Evolutionary conservation across 345 rosid species (phyloP), one percentile per base, ranked within the genome.

Genomic region (Euphorbia tirucalli): DNA sequence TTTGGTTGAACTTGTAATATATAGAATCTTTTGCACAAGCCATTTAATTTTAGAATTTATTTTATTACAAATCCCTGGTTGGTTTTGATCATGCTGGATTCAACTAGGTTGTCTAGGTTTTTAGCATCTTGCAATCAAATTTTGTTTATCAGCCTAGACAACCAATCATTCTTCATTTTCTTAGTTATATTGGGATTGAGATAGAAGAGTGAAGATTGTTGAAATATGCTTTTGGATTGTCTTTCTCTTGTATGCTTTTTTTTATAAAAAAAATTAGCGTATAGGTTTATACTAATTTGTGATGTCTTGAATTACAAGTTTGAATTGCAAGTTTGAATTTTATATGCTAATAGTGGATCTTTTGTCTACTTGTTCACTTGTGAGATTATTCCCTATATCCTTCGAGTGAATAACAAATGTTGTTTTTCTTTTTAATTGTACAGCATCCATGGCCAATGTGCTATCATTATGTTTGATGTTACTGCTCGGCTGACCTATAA

Each of bases 391-490:
- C 19, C 16, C 19, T 7, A 10, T 21, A 21, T 30, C 43, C 3
- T 27, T 16, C 32, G 30, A 44, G 30, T 65, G 6, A 11, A 65
- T 48, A 43, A 66, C 37, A 2, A 27, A n/a, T n/a, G n/a, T 7
- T 1, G 21, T 35, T 14, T 64, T 22, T 60, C 52, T 54, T 64
- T 49, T n/a, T 50, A 10, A 39, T 43, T 55, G 14, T 82, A 73
- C 81, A 95, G 99, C 81, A 95, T 95, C 76, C 99, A 95, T 74
- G 99, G 99, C 61, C 96, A 95, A 52, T 95, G 99, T 85, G 99
- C 99, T 0, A 88, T 94, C 8, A 92, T 94, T 27, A 94, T 94
- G 99, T 94, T 94, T 65, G 99, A 94, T 62, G 99, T 94, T 46
- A 94, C 99, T 16, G 97, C 99, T 15, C 83, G 99, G 32, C 79